Evolutionary conservation across 176 grass and related monocot genomes (phyloP), one percentile per base, ranked within the genome.

Genomic region (Carex cristatella): DNA sequence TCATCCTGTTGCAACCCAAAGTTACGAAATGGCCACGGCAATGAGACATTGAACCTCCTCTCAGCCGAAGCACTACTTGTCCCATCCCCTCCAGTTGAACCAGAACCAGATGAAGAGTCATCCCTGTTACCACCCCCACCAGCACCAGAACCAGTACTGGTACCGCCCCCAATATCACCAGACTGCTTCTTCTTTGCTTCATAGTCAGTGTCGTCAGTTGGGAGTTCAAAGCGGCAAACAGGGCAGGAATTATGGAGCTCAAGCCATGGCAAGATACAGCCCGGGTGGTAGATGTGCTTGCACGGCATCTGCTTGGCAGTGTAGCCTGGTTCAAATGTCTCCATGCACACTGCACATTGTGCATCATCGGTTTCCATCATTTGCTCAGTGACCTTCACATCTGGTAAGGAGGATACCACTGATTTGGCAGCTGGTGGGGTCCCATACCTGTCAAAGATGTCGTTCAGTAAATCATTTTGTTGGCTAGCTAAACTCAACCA

Each of bases 191-290:
- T 94, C 40, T 61, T 78, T 55, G 68, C 84, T 85, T 95, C 95
- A 54, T 98, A 98, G 60, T 98, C 95, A 64, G 79, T 64, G 80
- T 98, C 95, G 33, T 98, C 95, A 1, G 95, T 98, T 32, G 89
- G 95, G 57, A 98, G 85, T 88, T 98, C 95, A 69, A 91, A 98
- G 10, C 95, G 95, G 60, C 95, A 98, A 49, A 98, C 92, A 28
- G 95, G 95, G 70, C 95, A 98, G 1, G 95, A 98, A 84, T 98
- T 98, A 86, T 98, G 95, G 58, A 93, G 91, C 83, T 98, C 95
- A 35, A 98, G 84, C 95, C 95, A 98, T 13, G 93, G 93, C 5
- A 98, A 44, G 61, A 98, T 98, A 82, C 95, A 98, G 2, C 86
- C 87, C 16, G 83, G 62, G 78, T 98, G 95, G 76, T 93, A 98